Evolutionary conservation across 1,139 yeast species (phyloP), one percentile per base, ranked within the genome.

Genomic region (Blastobotrys buckinghamii): DNA sequence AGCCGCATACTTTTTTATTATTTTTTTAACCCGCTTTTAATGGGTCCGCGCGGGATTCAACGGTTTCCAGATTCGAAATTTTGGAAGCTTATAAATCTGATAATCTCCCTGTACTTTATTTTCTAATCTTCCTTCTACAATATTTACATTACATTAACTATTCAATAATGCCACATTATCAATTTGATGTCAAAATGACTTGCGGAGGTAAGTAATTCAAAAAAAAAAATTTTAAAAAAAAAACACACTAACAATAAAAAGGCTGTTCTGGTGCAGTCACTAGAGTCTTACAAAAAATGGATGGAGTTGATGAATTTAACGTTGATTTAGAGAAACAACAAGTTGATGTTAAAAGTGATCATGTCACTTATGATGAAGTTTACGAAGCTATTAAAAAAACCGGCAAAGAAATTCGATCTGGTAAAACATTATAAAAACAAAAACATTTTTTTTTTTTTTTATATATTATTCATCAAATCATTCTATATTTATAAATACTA

Each of bases 221-320:
- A 20, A 19, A 5, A 27, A 22, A 24, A 24, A 15, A 39, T 6
- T 39, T 6, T 12, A 2, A 7, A 40, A 29, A 15, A 29, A 15
- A 13, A 17, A 3, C 7, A 3, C 17, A 6, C 7, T 6, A 6
- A 39, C 5, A 39, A 42, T 3, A 16, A 6, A 13, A 39, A 61
- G 86, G 97, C 29, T 92, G 98, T 69, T 84, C 95, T 17, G 80
- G 77, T 50, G 97, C 98, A 10, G 86, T 92, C 47, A 79, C 82
- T 65, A 78, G 89, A 60, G 97, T 82, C 0, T 76, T 92, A 51
- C 75, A 73, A 48, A 80, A 77, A 60, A 74, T 87, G 41, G 84
- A 81, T 32, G 96, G 95, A 4, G 94, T 90, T 45, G 75, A 82
- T 50, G 71, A 76, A 37, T 73, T 82, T 33, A 84, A 84, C 50